Evolutionary conservation across 2,329 filamentous ascomycete species (phyloP).

Genomic region (Ophiocordyceps australis): DNA sequence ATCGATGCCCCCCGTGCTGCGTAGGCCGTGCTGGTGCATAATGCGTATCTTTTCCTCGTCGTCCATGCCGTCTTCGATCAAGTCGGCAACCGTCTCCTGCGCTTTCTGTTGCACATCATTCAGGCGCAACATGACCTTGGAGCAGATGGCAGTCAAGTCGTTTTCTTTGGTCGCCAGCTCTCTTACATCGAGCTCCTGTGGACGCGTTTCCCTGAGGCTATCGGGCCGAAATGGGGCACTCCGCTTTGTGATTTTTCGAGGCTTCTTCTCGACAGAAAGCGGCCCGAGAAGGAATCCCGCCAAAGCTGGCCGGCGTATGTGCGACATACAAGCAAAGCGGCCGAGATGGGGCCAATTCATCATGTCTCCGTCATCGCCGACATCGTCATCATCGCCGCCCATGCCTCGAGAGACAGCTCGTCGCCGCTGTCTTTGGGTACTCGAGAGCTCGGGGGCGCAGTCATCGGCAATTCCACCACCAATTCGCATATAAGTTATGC

Average conservation of each 20-base stretch:
- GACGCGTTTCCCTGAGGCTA: constrained; percentile 51
- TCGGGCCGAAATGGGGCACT: constrained; percentile 52
- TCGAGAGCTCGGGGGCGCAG: constrained; percentile 28
- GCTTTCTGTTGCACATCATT: constrained; percentile 24
- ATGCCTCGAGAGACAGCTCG: constrained; percentile 10
- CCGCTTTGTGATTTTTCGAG: constrained; percentile 51
- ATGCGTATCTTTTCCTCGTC: constrained; percentile 28
- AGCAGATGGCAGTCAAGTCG: constrained; percentile 63
- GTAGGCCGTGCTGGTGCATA: constrained; percentile 48
- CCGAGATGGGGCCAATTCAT: constrained; percentile 81
- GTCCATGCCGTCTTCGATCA: constrained; percentile 25
- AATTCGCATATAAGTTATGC: constrained; percentile 69
- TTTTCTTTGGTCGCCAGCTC: constrained; percentile 64
- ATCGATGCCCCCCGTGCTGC: constrained; percentile 52
- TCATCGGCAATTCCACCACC: constrained; percentile 37
- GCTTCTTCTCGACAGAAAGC: constrained; percentile 73
- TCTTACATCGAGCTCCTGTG: constrained; percentile 56
- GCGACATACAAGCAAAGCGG: constrained; percentile 53
- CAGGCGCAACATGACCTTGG: constrained; percentile 51
- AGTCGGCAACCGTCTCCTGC: constrained; percentile 24
- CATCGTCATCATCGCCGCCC: constrained; percentile 30
- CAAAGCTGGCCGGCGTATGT: constrained; percentile 56
- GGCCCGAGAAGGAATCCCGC: constrained; percentile 78
- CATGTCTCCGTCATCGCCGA: constrained; percentile 57
- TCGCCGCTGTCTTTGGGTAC: constrained; percentile 27